A percentile compares a stretch with the other conserved stretches of the same genome.
phyloP scores from a whole-genome alignment of 176 grass and related monocot species.

The Aegilops tauschii region DNA sequence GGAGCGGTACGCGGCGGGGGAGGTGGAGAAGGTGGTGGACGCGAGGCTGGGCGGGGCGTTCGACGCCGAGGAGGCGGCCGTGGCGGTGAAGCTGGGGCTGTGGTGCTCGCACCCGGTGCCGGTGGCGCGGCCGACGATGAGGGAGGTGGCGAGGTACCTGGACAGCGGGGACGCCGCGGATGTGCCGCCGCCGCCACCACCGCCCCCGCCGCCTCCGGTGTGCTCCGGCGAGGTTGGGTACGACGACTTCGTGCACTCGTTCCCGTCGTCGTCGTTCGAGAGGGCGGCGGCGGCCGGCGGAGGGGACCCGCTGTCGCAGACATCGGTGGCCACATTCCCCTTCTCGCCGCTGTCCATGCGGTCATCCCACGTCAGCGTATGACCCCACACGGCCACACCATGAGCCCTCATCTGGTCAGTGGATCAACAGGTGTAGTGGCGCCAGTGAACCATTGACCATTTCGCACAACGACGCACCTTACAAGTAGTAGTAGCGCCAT shows the following conservation, averaged over 20 bases:
- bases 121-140: slow-evolving; percentile 48
- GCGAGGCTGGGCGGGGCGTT: slow-evolving; percentile 43
- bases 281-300: slow-evolving; percentile 18
- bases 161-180: slow-evolving; percentile 55
- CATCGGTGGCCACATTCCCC: slow-evolving; percentile 35
- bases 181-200: slow-evolving; percentile 39
- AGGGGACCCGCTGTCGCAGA: slow-evolving; percentile 9
- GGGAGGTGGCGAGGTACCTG: slow-evolving; percentile 74
- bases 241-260: slow-evolving; percentile 82
- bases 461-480: no score
- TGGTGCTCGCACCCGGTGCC: slow-evolving; percentile 67
- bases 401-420: neutral
- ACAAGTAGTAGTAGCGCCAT: no score
- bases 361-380: slow-evolving; percentile 44
- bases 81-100: slow-evolving; percentile 58
- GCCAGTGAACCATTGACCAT: no score
- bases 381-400: slow-evolving; percentile 3
- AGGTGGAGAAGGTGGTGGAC: slow-evolving; percentile 54
- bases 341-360: slow-evolving; percentile 55
- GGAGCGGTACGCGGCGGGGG: slow-evolving; percentile 56
- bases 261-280: slow-evolving; percentile 74
- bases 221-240: slow-evolving; percentile 46
- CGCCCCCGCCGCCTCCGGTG: slow-evolving; percentile 21
- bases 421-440: neutral
- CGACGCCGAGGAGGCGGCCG: slow-evolving; percentile 41